Conservation (phyloP, 768 basidiomycete genomes). For the Hysterangium stoloniferum region DNA sequence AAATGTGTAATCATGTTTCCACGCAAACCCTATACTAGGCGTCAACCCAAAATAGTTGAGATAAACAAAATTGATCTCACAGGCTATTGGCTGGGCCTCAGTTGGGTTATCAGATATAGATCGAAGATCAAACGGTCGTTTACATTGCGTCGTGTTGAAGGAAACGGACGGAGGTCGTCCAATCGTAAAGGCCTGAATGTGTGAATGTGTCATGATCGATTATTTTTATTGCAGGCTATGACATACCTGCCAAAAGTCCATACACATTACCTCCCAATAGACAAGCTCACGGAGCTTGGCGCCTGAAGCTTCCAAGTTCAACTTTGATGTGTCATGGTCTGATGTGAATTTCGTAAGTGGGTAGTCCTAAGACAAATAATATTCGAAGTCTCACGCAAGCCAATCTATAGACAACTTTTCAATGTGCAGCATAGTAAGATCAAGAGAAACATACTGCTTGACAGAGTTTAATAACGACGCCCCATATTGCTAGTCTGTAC, state of each 20-base stretch:
- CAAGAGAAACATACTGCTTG: constrained; percentile 4
- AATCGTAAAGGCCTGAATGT: constrained; percentile 7
- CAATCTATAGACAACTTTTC: constrained; percentile 1
- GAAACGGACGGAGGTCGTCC: constrained; percentile 9
- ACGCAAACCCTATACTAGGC: constrained; percentile 8
- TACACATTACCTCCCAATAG: constrained; percentile 12
- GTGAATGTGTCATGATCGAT: too few relatives aligned
- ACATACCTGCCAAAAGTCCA: constrained; percentile 12
- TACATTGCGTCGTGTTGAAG: constrained; percentile 7
- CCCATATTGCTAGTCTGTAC: constrained; percentile 10
- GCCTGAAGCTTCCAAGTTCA: constrained; percentile 2
- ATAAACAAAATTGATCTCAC: constrained; percentile 1
- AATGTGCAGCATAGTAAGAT: neutral
- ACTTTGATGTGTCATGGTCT: constrained; percentile 11
- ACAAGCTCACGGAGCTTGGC: constrained; percentile 8
- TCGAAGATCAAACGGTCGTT: constrained; percentile 8
- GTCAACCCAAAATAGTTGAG: neutral
- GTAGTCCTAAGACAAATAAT: neutral
- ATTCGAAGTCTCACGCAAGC: constrained; percentile 6
- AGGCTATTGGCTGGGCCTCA: constrained; percentile 10
- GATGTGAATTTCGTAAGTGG: neutral
- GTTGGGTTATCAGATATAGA: constrained; percentile 1
- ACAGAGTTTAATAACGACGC: constrained; percentile 7
- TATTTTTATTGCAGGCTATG: neutral
- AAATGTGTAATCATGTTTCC: constrained; percentile 11